These are phyloP conservation scores for Candida boleticola DNA, from an alignment of 805 yeast species.

Conservation along the genomic window DNA sequence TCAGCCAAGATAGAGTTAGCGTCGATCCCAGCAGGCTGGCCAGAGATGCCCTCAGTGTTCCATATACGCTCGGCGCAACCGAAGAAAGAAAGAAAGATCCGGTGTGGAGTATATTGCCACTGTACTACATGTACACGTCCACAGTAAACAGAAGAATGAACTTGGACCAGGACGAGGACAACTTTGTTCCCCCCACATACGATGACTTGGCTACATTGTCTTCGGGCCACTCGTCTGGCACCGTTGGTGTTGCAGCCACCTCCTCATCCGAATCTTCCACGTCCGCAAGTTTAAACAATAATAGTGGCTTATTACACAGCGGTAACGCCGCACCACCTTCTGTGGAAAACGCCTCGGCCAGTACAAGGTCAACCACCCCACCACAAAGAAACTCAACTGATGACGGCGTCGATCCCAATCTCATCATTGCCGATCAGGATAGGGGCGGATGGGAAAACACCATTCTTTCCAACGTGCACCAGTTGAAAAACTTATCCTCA, in stretches of 20 bases:
- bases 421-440: slow-evolving; percentile 35
- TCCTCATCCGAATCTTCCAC: not conserved
- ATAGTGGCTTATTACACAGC: too few species aligned
- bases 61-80: too few species aligned
- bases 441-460: slow-evolving; percentile 35
- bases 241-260: not conserved
- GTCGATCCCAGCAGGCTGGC: too few species aligned
- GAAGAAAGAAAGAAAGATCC: slow-evolving; percentile 18
- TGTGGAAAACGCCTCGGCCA: too few species aligned
- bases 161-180: slow-evolving; percentile 12
- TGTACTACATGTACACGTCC: slow-evolving; percentile 33
- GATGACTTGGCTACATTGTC: slow-evolving; percentile 9
- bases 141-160: slow-evolving; percentile 14
- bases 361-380: not conserved
- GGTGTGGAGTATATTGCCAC: slow-evolving; percentile 38
- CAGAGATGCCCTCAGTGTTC: too few species aligned
- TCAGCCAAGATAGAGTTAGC: not conserved
- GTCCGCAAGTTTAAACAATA: too few species aligned
- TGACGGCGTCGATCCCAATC: slow-evolving; percentile 6
- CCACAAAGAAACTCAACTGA: not conserved
- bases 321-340: too few species aligned
- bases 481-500: slow-evolving; percentile 29
- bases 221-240: not conserved
- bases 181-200: slow-evolving; percentile 20
- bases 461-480: slow-evolving; percentile 35